Conservation (phyloP, 2,329 filamentous ascomycete species). For the Fusarium papillatum region DNA sequence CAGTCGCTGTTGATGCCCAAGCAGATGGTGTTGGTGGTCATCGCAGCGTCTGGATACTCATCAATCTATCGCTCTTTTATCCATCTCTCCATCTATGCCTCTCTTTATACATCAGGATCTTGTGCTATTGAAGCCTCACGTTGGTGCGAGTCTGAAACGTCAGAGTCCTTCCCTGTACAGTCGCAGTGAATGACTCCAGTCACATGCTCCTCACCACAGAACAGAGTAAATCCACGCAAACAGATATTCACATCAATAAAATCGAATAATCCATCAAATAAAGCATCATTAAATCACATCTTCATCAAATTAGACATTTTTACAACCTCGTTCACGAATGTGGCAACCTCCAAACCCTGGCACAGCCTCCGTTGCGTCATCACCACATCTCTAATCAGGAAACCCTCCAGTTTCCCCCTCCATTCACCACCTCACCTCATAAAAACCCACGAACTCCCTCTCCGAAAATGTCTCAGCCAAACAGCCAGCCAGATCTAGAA, state of each 20-base stretch:
- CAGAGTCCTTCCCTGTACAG: not conserved
- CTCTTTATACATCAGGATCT: not conserved
- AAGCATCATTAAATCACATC: not conserved
- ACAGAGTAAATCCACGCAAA: not conserved
- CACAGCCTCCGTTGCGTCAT: not conserved
- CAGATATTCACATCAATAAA: not conserved
- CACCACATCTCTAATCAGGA: constrained; percentile 2
- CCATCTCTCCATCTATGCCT: not conserved
- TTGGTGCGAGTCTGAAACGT: not conserved
- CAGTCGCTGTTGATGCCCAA: not conserved
- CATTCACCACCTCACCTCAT: not conserved
- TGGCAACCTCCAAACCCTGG: not conserved
- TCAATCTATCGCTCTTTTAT: no score
- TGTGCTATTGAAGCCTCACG: not conserved
- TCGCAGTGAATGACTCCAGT: not conserved
- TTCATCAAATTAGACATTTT: not conserved
- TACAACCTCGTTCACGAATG: not conserved
- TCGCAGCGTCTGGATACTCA: not conserved
- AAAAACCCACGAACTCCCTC: not conserved
- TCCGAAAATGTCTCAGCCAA: constrained; percentile 23
- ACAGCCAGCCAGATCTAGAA: constrained; percentile 21
- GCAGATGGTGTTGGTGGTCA: not conserved
- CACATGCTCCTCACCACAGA: not conserved
- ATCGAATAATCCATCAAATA: not conserved
- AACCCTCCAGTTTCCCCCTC: not conserved